Evolutionary conservation across 75 land plant species (phyloP), one percentile per base, ranked within the genome.

Genomic region (Pinus albicaulis): DNA sequence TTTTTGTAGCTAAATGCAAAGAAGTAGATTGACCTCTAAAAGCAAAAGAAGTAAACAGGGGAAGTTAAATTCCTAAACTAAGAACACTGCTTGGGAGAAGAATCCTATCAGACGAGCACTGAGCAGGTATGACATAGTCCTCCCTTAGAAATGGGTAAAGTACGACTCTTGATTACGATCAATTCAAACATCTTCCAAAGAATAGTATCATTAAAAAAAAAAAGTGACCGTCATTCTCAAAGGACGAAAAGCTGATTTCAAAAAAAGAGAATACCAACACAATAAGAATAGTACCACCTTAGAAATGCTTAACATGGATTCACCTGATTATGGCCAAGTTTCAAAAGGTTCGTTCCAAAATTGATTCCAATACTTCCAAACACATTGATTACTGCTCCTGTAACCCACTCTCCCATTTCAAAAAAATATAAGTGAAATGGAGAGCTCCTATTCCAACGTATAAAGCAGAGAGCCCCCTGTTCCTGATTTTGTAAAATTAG

Each of bases 261-360:
- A 16, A 16, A 28, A 31, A 64, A 20, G 0, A 64, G 38, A 31
- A 31, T 31, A 28, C 38, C 41, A 64, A 64, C 68, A 25, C 7
- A 63, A 63, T 28, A 15, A 16, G 24, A 63, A 63, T 15, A 16
- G 19, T 64, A 23, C 19, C 20, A 16, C 41, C 19, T 23, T 31
- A 64, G 36, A 5, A 64, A 64, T 28, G 66, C 19, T 64, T 36
- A 64, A 31, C 28, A 64, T 20, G 15, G 20, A 64, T 23, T 34
- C 77, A 94, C 99, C 95, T 96, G 90, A 82, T 86, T 89, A 80
- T 96, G 99, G 36, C 96, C 99, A 44, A 94, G 87, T 87, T 96
- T 96, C 34, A 96, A 90, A 84, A 96, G 89, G 77, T 96, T 96
- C 4, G 99, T 96, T 62, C 99, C 99, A 85, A 96, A 92, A 84